phyloP scores from a whole-genome alignment of 495 filamentous ascomycete genomes.

The Aspergillus indologenus region DNA sequence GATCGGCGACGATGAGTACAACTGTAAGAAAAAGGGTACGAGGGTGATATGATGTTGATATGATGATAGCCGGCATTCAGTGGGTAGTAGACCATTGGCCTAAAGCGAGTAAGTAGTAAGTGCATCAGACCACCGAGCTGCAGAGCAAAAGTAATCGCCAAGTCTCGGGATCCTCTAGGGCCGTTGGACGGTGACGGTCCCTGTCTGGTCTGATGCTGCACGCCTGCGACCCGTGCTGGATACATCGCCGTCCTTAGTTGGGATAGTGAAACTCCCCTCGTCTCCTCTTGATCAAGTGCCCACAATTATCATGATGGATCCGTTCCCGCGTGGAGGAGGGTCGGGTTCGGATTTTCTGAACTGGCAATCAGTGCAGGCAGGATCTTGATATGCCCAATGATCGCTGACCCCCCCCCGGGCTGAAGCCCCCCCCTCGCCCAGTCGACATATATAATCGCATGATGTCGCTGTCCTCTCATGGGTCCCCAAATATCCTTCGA shows the following conservation, averaged over 20 bases:
- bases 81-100: background rate
- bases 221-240: background rate
- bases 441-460: constrained; percentile 21
- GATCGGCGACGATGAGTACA: background rate
- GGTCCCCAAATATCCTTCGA: constrained; percentile 3
- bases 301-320: constrained; percentile 5
- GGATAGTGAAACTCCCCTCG: constrained; percentile 5
- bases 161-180: constrained; percentile 12
- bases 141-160: constrained; percentile 6
- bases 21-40: background rate
- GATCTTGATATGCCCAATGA: background rate
- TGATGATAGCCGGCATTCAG: background rate
- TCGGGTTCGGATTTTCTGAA: background rate
- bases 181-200: background rate
- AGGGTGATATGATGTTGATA: background rate
- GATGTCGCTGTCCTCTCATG: constrained; percentile 13
- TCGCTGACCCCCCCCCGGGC: background rate
- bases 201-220: constrained; percentile 5
- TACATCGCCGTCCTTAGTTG: background rate
- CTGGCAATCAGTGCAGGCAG: background rate
- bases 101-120: background rate
- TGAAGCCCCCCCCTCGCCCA: background rate
- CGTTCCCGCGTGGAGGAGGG: constrained; percentile 8
- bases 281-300: background rate
- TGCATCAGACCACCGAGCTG: constrained; percentile 14